Conservation (phyloP, 2,329 filamentous ascomycete genomes). For the Diplocarpon rosae region DNA sequence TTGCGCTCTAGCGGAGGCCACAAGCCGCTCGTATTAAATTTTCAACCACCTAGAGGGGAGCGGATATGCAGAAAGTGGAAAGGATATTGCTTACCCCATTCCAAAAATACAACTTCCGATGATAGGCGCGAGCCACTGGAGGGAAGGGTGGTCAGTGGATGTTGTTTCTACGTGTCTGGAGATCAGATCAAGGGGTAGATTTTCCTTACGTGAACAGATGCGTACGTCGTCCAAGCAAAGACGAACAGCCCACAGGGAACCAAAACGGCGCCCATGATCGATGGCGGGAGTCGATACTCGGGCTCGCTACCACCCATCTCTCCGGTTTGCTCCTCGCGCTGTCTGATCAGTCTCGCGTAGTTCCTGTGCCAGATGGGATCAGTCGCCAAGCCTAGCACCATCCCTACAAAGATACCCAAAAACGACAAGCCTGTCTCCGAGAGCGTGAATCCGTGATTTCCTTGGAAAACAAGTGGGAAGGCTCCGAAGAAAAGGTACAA, state of each 20-base stretch:
- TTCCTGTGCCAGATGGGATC: constrained; percentile 57
- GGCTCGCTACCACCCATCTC: constrained; percentile 53
- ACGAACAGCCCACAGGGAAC: constrained; percentile 77
- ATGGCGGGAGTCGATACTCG: constrained; percentile 72
- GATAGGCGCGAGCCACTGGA: constrained; percentile 70
- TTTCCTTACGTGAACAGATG: constrained; percentile 43
- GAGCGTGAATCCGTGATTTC: constrained; percentile 63
- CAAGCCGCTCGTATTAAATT: background rate
- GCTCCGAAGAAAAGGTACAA: constrained; percentile 88
- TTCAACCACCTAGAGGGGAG: background rate
- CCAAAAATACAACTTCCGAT: constrained; percentile 64
- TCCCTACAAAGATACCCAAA: constrained; percentile 57
- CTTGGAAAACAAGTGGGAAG: constrained; percentile 68
- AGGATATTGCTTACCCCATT: constrained; percentile 42
- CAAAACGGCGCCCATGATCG: constrained; percentile 62
- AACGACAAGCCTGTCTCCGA: constrained; percentile 77
- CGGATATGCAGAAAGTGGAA: constrained; percentile 6
- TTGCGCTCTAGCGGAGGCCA: constrained; percentile 10
- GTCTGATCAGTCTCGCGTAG: constrained; percentile 44
- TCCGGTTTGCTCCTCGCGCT: constrained; percentile 33
- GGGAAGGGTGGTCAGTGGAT: background rate
- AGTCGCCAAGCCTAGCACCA: constrained; percentile 49
- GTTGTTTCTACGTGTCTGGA: no score
- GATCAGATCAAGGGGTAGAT: no score
- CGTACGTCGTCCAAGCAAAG: constrained; percentile 77